Evolutionary conservation across 2,329 filamentous ascomycete species (phyloP), one percentile per base, ranked within the genome.

Genomic region (Truncatella angustata): DNA sequence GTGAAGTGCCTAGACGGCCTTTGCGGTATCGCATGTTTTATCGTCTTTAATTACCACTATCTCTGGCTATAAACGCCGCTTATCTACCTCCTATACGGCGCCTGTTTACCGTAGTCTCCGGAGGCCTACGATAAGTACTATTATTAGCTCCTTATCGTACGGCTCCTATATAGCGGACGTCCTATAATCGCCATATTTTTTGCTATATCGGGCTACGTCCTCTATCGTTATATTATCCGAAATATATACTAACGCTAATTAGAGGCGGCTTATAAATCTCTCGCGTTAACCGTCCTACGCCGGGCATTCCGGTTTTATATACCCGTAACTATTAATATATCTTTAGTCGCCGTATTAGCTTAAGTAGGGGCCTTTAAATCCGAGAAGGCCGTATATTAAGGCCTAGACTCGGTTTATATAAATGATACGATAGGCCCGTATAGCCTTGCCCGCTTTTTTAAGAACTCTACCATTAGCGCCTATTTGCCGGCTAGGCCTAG

Each of bases 141-240:
- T 63, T 55, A 60, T 4, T 66, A 67, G 5, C 50, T 73, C 43
- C 71, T 71, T n/a, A 72, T 73, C 50, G 42, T 73, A 26, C 72
- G 70, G 43, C 65, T 73, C 3, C 44, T 72, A 54, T 68, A 73
- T 49, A 67, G 70, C 35, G 71, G 71, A 3, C 65, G 69, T 4
- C 65, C 70, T 10, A 73, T 73, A 70, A 70, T 73, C 4, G 68
- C 70, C 49, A 70, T 74, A 35, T 74, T 74, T 62, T 74, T 74
- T 46, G 70, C 69, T 58, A 72, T 73, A 24, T 73, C 71, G 0
- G 71, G 71, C n/a, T 73, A 73, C 46, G 71, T 73, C 23, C 62
- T 73, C 30, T 71, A 65, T 20, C 64, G 70, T 5, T 70, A 72
- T 49, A 67, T 73, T 18, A 51, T 73, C 11, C 56, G 66, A n/a